Percentiles rank a stretch among this genome's conserved stretches.
Evolutionary conservation across 176 grass and related monocot species (phyloP).

Genomic region (Musa troglodytarum): DNA sequence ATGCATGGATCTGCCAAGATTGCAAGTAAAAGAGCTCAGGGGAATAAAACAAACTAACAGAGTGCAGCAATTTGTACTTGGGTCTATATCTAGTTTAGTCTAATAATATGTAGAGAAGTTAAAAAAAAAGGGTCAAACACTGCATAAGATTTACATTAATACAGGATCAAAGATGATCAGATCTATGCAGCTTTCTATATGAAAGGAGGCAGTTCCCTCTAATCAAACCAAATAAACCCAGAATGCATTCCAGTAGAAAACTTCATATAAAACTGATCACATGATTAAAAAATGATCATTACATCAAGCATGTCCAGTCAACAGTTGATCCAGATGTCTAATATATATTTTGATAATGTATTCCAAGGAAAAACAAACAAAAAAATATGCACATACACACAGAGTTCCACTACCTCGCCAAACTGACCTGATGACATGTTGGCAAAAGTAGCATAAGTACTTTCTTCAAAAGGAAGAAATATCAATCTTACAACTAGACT

Average conservation of each 20-base stretch:
- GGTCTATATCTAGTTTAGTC: too few species aligned
- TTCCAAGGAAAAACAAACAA: neutral
- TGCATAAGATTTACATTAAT: neutral
- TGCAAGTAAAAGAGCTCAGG: too few species aligned
- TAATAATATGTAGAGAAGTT: too few species aligned
- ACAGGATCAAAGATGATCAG: neutral
- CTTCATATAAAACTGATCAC: neutral
- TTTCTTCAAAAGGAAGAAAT: slow-evolving; percentile 99
- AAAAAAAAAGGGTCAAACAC: neutral
- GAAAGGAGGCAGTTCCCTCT: neutral
- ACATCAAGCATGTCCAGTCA: neutral
- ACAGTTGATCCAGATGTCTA: neutral
- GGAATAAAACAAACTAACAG: too few species aligned
- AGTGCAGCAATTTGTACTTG: too few species aligned
- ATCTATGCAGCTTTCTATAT: neutral
- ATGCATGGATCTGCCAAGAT: too few species aligned
- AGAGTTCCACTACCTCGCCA: neutral
- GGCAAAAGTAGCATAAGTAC: slow-evolving; percentile 86
- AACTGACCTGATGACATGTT: slow-evolving; percentile 63
- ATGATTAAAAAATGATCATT: neutral
- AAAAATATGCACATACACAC: neutral
- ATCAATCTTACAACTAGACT: slow-evolving; percentile 97
- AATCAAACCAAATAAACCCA: neutral
- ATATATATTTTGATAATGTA: neutral
- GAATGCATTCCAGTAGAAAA: neutral